Evolutionary conservation across 208 protist genomes (phyloP), one percentile per base, ranked within the genome.

Genomic region (Trypanosoma theileri): DNA sequence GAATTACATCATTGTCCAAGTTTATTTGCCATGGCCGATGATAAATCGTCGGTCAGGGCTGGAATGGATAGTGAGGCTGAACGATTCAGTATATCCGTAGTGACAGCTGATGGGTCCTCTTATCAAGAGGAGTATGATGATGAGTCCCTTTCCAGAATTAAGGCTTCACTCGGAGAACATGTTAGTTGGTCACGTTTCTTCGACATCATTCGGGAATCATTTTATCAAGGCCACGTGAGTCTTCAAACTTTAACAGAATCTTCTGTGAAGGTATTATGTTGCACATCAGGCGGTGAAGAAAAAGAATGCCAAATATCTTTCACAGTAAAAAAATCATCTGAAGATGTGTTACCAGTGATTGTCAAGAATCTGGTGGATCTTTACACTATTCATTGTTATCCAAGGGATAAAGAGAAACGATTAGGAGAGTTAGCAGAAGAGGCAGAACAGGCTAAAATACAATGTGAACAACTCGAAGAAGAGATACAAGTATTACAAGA

Each of bases 401-500:
- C 81, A 0, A 92, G 84, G 60, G 85, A 93, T 55, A 77, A 80
- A 71, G 71, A 93, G 68, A 59, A 81, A 65, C 71, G 78, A 59
- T 60, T 95, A 17, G 19, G 48, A 11, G 64, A 72, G 19, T 19
- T 83, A 22, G 64, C 60, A 26, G 69, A 69, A 44, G 78, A 85
- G 31, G 77, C 89, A 51, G 66, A 62, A 19, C 68, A 79, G 10
- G 66, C 81, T 45, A 40, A 46, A 19, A 61, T 67, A 31, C 77
- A 84, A 63, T 73, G 71, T 17, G 79, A 85, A 16, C 70, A 69
- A 31, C 77, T 95, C 3, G 89, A 95, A 45, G 71, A 67, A 2
- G 89, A 97, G 78, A 67, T 80, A 13, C 46, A 77, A 24, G 77
- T 90, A n/a, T 65, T 96, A 59, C 79, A 85, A 57, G 89, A 92